These are phyloP conservation scores for Pseudozyma sp. DNA, from an alignment of 1,284 basidiomycete genomes.

Conservation along the genomic window DNA sequence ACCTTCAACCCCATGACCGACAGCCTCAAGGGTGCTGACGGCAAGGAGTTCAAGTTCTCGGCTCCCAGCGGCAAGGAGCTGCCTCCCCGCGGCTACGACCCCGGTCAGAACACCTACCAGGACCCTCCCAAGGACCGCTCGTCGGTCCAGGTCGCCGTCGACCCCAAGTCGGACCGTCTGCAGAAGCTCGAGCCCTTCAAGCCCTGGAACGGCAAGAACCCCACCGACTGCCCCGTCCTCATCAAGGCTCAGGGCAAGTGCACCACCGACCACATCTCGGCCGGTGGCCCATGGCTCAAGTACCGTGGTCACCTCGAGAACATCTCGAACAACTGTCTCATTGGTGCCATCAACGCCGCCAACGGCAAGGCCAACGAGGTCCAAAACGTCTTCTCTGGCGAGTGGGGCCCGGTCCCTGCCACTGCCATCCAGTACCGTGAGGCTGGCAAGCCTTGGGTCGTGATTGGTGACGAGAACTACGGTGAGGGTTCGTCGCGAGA, in stretches of 20 bases:
- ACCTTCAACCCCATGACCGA: constrained; percentile 98
- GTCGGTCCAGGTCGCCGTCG: constrained; percentile 85
- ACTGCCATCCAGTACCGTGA: constrained; percentile 89
- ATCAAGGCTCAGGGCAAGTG: constrained; percentile 99
- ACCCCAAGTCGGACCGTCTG: constrained; percentile 90
- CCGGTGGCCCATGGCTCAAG: constrained; percentile 98
- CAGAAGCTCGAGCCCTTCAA: constrained; percentile 92
- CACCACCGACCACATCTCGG: constrained; percentile 80
- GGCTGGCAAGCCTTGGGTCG: constrained; percentile 91
- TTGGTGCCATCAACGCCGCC: constrained; percentile 92
- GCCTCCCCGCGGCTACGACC: constrained; percentile 92
- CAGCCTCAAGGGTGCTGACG: constrained; percentile 86
- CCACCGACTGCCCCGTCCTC: constrained; percentile 86
- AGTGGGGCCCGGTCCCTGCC: constrained; percentile 86
- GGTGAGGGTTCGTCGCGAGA: constrained; percentile 98
- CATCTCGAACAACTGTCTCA: constrained; percentile 98
- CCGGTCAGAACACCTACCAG: constrained; percentile 97
- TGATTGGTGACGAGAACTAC: constrained; percentile 84
- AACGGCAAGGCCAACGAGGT: constrained; percentile 96
- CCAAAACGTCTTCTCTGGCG: constrained; percentile 87
- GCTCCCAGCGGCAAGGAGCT: constrained; percentile 90
- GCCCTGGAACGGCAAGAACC: constrained; percentile 93
- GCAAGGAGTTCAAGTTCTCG: constrained; percentile 97
- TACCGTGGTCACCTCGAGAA: constrained; percentile 99
- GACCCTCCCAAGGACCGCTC: constrained; percentile 88